Base-by-base conservation (phyloP, 2,329 filamentous ascomycete species). In the Neofusicoccum cordaticola region DNA sequence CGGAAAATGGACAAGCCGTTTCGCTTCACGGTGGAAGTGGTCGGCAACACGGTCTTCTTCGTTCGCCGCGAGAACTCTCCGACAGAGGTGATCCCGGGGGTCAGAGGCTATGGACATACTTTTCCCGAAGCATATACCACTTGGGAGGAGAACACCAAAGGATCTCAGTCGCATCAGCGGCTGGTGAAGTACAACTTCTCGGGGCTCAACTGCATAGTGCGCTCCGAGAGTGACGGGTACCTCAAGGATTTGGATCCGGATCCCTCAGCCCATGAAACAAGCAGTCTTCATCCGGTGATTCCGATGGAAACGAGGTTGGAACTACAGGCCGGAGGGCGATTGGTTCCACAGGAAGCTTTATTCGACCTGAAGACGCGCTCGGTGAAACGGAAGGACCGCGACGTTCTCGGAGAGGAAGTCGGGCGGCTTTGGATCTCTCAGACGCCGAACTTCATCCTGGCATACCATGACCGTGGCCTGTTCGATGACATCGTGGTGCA, bases 51-150 rank as follows among this genome's bases (percentile, higher is more conserved):
- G 0, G 80, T 90, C 0, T 88, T 91, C 74, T 82, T 92, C 56
- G 73, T 88, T 12, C 84, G 88, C 0, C 81, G 84, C 22, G 87
- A 89, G 69, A 86, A 85, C 50, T 82, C 84, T 0, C 86, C 88
- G 0, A 83, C 73, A 0, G 85, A 89, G 68, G 71, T 80, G 0
- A 86, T 91, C 4, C 68, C 75, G 0, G 79, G 79, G n/a, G 75
- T 91, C 0, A 69, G 69, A 15, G 89, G 89, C 0, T 90, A 81
- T 68, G 88, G 88, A 0, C 88, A 91, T 68, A 82, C 85, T 0
- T 91, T 92, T 67, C 86, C 86, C 0, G 86, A 90, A 53, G 80
- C 80, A 0, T 88, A 90, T 69, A 91, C 89, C 0, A 85, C 80
- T 0, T 91, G 88, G 88, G 83, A 84, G 9, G 11, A 69, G 0